Evolutionary conservation across 2,329 filamentous ascomycete genomes (phyloP).

Genomic region (Aschersonia sp.): DNA sequence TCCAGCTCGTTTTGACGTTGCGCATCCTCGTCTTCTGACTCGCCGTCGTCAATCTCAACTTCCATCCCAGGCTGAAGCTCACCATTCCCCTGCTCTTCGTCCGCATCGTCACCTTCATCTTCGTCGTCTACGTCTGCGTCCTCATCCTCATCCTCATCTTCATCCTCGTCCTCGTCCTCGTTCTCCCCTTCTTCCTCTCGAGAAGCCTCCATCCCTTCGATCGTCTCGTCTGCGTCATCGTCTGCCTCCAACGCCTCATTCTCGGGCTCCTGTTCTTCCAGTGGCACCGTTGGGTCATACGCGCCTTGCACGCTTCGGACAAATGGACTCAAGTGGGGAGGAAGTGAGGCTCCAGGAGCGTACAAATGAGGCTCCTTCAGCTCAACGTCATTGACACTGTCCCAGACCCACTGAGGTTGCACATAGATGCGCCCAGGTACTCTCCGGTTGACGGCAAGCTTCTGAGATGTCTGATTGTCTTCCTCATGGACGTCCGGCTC

Average conservation of each 20-base stretch:
- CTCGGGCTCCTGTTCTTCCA: slow-evolving; percentile 80
- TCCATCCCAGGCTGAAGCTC: slow-evolving; percentile 27
- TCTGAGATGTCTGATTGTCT: slow-evolving; percentile 48
- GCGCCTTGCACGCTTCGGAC: slow-evolving; percentile 74
- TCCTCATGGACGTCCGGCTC: slow-evolving; percentile 34
- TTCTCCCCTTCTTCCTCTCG: slow-evolving; percentile 24
- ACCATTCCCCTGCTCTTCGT: slow-evolving; percentile 49
- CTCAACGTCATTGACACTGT: slow-evolving; percentile 84
- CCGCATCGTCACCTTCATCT: slow-evolving; percentile 46
- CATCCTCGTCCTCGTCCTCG: slow-evolving; percentile 27
- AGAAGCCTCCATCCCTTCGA: slow-evolving; percentile 33
- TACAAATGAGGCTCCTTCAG: slow-evolving; percentile 79
- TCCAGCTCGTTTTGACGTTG: slow-evolving; percentile 80
- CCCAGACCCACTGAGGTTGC: slow-evolving; percentile 98
- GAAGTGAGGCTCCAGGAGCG: slow-evolving; percentile 74
- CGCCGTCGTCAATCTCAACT: slow-evolving; percentile 30
- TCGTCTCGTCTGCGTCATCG: slow-evolving; percentile 26
- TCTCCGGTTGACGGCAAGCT: slow-evolving; percentile 47
- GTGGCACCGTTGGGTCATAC: slow-evolving; percentile 77
- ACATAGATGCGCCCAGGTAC: slow-evolving; percentile 88
- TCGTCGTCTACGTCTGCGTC: slow-evolving; percentile 33
- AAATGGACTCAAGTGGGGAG: slow-evolving; percentile 92
- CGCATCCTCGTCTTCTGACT: slow-evolving; percentile 44
- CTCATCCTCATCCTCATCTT: slow-evolving; percentile 30
- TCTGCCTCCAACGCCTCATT: slow-evolving; percentile 64